A percentile compares a stretch with the other conserved stretches of the same genome.
Evolutionary conservation across 371 early-diverging fungal species (phyloP).

Genomic region (Haplosporangium sp.): DNA sequence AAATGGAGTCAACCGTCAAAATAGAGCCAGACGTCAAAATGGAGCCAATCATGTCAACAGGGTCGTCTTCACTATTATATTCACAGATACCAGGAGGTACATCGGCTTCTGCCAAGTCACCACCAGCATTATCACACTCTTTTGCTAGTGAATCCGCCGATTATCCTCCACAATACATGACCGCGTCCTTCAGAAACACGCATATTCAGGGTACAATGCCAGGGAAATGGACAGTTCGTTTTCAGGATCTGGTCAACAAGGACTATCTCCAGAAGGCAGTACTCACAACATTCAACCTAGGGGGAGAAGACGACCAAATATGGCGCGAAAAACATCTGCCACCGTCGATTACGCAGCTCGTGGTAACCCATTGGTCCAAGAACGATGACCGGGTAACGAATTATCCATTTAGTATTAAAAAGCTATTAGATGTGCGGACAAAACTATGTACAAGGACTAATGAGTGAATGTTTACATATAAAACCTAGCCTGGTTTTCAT

Average conservation of each 20-base stretch:
- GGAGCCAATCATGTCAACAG: too few species aligned
- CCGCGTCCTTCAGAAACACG: slow-evolving; percentile 45
- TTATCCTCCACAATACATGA: slow-evolving; percentile 13
- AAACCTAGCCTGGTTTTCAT: slow-evolving; percentile 9
- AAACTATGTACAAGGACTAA: too few species aligned
- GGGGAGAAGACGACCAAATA: too few species aligned
- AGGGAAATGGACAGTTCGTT: slow-evolving; percentile 15
- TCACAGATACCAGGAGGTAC: not conserved
- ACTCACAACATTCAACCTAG: slow-evolving; percentile 18
- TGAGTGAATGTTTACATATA: not conserved
- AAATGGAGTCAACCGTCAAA: too few species aligned
- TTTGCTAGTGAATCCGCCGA: not conserved
- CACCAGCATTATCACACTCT: not conserved
- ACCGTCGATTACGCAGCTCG: slow-evolving; percentile 16
- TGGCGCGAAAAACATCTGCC: slow-evolving; percentile 36
- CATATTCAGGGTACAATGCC: slow-evolving; percentile 7
- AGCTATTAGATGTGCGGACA: too few species aligned
- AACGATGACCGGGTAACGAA: slow-evolving; percentile 1
- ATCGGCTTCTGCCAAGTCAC: not conserved
- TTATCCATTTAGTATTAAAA: too few species aligned
- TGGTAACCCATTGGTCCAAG: slow-evolving; percentile 16
- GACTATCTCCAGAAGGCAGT: slow-evolving; percentile 27
- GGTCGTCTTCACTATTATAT: not conserved
- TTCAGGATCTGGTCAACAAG: slow-evolving; percentile 31
- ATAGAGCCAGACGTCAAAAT: too few species aligned